Conservation (phyloP, 2,329 filamentous ascomycete species). For the Orbilia brochopaga region DNA sequence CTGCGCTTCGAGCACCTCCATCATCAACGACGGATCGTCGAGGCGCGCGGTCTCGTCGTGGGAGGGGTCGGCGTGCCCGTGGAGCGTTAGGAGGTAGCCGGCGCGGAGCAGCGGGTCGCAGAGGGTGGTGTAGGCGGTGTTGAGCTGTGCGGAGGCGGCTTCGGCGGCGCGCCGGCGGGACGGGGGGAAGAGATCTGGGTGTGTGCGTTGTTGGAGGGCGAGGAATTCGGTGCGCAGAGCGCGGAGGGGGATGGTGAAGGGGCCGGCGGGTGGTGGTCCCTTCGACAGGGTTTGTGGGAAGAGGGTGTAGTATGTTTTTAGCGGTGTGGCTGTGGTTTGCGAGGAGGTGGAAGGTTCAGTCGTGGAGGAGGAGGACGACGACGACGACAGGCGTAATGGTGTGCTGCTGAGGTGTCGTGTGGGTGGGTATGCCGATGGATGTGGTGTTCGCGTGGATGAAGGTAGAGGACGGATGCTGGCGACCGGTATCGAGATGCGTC, state of each 20-base stretch:
- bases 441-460: not conserved
- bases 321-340: conserved; percentile 51
- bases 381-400: no score
- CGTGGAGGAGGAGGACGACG: conserved; percentile 10
- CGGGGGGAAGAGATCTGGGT: conserved; percentile 70
- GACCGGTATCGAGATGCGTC: not conserved
- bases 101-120: conserved; percentile 77
- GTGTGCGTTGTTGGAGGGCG: conserved; percentile 75
- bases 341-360: conserved; percentile 49
- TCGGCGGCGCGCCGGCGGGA: conserved; percentile 70
- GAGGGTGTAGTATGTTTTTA: conserved; percentile 77
- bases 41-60: conserved; percentile 77
- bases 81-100: conserved; percentile 79
- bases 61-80: conserved; percentile 73
- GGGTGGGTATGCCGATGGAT: not conserved
- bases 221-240: conserved; percentile 84
- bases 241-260: conserved; percentile 75
- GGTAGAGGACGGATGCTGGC: not conserved
- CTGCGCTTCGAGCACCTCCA: conserved; percentile 78
- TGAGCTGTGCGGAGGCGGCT: conserved; percentile 79
- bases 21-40: conserved; percentile 72
- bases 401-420: not conserved
- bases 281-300: conserved; percentile 79
- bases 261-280: conserved; percentile 77
- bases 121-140: conserved; percentile 89